These are phyloP conservation scores for Neolentinus lepideus DNA, from an alignment of 1,284 basidiomycete species.

Conservation along the genomic window DNA sequence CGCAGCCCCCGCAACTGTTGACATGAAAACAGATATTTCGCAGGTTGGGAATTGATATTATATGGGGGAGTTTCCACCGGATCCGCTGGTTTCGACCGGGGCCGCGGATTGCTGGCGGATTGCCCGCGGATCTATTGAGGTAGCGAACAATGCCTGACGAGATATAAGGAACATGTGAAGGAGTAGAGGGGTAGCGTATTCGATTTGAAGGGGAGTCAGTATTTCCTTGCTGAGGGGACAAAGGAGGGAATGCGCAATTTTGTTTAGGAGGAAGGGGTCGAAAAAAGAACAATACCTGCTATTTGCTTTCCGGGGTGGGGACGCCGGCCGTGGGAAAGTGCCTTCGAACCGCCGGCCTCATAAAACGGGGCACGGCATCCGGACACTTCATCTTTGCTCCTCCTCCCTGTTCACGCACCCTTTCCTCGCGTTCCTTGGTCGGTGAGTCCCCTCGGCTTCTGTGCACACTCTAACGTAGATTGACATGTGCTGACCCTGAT, in stretches of 20 bases:
- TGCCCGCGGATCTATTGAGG: no score
- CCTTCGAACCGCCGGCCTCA: neutral
- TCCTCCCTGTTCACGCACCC: conserved; percentile 14
- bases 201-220: neutral
- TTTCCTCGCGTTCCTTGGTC: conserved; percentile 20
- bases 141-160: no score
- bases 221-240: neutral
- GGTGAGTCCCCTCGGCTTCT: conserved; percentile 13
- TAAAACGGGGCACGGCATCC: neutral
- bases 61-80: no score
- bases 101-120: no score
- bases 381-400: conserved; percentile 9
- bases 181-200: neutral
- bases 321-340: neutral
- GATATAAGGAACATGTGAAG: no score
- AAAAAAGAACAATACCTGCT: neutral
- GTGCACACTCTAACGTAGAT: conserved; percentile 6
- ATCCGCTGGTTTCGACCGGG: no score
- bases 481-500: conserved; percentile 6
- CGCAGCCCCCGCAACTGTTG: no score
- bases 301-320: neutral
- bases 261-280: neutral
- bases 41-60: no score
- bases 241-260: neutral
- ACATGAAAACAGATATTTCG: no score